Base-by-base conservation (phyloP, 176 grass and related monocot genomes). In the Avena sativa region DNA sequence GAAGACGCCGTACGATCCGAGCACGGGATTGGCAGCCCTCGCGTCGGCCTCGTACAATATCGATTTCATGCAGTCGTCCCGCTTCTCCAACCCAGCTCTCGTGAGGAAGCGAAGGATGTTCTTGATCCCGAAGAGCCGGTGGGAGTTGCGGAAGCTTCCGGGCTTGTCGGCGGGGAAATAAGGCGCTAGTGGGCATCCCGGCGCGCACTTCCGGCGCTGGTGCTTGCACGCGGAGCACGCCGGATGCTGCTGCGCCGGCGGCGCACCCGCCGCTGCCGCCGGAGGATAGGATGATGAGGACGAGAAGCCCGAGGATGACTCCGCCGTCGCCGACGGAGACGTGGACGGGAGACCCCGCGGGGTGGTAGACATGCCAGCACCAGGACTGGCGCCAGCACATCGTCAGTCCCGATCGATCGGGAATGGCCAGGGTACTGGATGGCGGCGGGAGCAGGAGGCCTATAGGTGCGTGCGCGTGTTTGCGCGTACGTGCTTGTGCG, bases 161-260 rank as follows among this genome's bases (percentile, higher is more conserved):
- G 70, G 83, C 40, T 76, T 19, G 26, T 57, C 32, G 51, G 80
- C 30, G 6, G 80, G 80, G 69, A 93, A 93, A 84, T 86, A 91
- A 7, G 76, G 92, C 26, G 53, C 74, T 19, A 91, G 83, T 9
- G 11, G 20, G 83, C 86, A 91, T 32, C 79, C 74, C 49, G 86
- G 38, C 73, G 17, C 4, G 92, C 92, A 93, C 73, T 15, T 74
- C 6, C 82, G 88, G 4, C 92, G 88, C 71, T 76, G 83, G 73
- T 86, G 84, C 51, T 38, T 90, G 66, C 86, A 93, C 13, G 83
- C 88, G 13, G 90, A 75, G 82, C 93, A 94, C 32, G 78, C 25
- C 36, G 51, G 11, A 15, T 28, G 38, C 17, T 44, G 51, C 44
- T n/a, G 20, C 66, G 34, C 3, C 66, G 16, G 40, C 30, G 65